A percentile compares a stretch with the other conserved stretches of the same genome.
phyloP scores from a whole-genome alignment of 2,329 filamentous ascomycete genomes.

The Aspergillus fischeri region DNA sequence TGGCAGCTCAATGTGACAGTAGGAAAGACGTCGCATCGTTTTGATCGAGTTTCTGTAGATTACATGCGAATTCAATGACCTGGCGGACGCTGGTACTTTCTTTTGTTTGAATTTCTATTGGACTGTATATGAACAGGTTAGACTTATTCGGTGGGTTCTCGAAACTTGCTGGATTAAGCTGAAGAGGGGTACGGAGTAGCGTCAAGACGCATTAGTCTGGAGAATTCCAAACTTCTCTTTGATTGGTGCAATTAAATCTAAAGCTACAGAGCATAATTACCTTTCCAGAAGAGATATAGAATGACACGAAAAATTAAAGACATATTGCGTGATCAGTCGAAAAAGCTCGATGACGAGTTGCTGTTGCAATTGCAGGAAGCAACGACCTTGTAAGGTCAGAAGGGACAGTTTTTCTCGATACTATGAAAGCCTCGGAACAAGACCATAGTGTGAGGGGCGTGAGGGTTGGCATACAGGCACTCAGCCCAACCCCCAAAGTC shows the following conservation, averaged over 20 bases:
- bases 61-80: conserved; percentile 30
- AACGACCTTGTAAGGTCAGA: too few species aligned
- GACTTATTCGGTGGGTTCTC: neutral
- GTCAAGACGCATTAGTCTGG: neutral
- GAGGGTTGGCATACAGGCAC: neutral
- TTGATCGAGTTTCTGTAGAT: conserved; percentile 32
- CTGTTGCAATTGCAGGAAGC: too few species aligned
- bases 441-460: neutral
- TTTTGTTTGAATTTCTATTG: conserved; percentile 22
- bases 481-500: neutral
- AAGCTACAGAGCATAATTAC: too few species aligned
- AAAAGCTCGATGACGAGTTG: neutral
- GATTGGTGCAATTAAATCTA: neutral
- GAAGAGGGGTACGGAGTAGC: neutral
- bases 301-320: neutral
- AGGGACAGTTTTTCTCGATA: too few species aligned
- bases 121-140: neutral
- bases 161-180: neutral
- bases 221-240: neutral
- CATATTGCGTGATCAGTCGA: neutral
- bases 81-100: conserved; percentile 22
- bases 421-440: neutral
- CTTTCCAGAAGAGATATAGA: neutral
- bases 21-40: conserved; percentile 20
- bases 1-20: conserved; percentile 13